Evolutionary conservation across 2,329 filamentous ascomycete genomes (phyloP), one percentile per base, ranked within the genome.

Genomic region (Knoxdaviesia capensis): DNA sequence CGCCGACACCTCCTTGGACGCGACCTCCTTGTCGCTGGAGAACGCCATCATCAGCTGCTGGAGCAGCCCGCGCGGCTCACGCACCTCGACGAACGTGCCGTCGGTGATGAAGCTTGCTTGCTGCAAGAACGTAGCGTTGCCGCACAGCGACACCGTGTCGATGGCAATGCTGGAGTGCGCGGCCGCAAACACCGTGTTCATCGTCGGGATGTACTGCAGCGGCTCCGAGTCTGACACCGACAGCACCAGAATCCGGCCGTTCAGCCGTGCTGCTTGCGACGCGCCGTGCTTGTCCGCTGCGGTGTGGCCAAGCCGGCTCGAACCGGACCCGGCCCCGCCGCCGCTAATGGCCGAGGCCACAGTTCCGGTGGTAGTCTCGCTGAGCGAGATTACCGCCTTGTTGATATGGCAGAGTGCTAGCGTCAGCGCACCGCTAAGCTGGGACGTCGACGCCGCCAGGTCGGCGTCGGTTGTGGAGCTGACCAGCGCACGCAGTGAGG

Each of bases 171-270:
- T 74, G 43, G 86, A 71, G 48, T 88, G 78, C 53, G 93, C 83
- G 45, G 88, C 90, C 3, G 90, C 90, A 59, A 98, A 98, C 46
- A 96, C 93, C 52, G 80, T 75, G 62, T 98, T 98, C 90, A 98
- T 98, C 50, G 93, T 90, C 1, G 88, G 81, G 43, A 98, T 98
- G 63, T 98, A 98, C 59, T 96, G 81, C 5, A 86, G 77, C 0
- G 93, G 74, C 52, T 88, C 82, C 36, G 71, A 69, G 53, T 85
- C 85, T 39, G 84, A 93, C 5, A 94, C 86, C 39, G 83, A 93
- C 42, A 98, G 58, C 48, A 96, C 77, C 43, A 98, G 70, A 52
- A 98, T 93, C 46, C 90, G 81, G 36, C 58, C 59, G 28, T 57
- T 59, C 31, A 62, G 49, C 5, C 58, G 52, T 6, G 56, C 51